Base-by-base conservation (phyloP, 129 eudicot genomes). In the Apium graveolens region DNA sequence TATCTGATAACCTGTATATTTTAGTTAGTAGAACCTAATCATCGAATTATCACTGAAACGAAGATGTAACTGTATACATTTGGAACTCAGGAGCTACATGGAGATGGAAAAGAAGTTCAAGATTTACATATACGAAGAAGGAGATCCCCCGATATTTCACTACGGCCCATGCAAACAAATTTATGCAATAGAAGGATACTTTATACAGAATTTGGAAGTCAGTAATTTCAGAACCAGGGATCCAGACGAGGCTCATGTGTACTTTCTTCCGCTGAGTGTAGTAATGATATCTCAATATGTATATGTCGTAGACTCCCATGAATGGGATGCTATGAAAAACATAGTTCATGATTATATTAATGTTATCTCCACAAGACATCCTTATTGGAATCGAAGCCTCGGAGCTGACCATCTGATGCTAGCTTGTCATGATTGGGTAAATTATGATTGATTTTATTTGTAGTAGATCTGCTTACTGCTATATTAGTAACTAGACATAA, bases 121-220 rank as follows among this genome's bases (percentile, higher is more conserved):
- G 76, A 57, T 85, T 11, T 88, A 32, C 55, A 55, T 85, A 3
- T 88, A 88, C 38, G 85, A 83, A 72, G 88, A 85, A 78, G 91
- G 91, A 8, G 89, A 88, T 3, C 87, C 82, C 44, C 91, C 91
- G 1, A 69, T 88, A 5, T 80, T 88, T 37, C 91, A 85, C 34
- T 78, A 39, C 39, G 85, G 88, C 6, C 85, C 85, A 10, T 78
- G 88, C 75, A 78, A 81, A 65, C 60, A 75, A 2, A 85, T 77
- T 18, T 82, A 82, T 41, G 21, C 85, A 1, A 82, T 46, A 62
- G 85, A 82, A 14, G 85, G 85, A 48, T 66, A 20, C 27, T 77
- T 82, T 16, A 82, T 82, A 11, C 51, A 82, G 37, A 31, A 70
- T 27, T n/a, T 82, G n/a, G 80, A 82, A 70, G 37, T 46, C 18